Percentiles rank a stretch among this genome's conserved stretches.
Conservation (phyloP, 257 asterid genomes). For the Eucommia ulmoides region DNA sequence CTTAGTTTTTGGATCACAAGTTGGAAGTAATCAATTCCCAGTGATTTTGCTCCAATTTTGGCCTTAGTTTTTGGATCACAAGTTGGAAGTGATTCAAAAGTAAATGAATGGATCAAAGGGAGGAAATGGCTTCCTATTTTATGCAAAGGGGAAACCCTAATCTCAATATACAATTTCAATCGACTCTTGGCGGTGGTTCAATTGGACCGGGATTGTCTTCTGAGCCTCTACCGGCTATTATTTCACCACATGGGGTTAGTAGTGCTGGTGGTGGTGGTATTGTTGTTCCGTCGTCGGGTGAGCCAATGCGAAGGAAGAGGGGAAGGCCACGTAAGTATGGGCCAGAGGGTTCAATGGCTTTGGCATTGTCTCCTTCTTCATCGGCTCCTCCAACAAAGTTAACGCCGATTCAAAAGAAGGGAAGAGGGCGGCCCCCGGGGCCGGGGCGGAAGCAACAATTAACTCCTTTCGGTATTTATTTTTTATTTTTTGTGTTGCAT, state of each 20-base stretch:
- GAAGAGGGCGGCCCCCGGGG: not conserved
- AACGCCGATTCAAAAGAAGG: not conserved
- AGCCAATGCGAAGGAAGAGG: not conserved
- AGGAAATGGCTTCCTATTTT: constrained; percentile 18
- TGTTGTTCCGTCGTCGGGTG: not conserved
- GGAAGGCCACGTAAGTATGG: not conserved
- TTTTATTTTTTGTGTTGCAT: too few relatives aligned
- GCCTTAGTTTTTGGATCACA: not conserved
- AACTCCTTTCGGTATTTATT: not conserved
- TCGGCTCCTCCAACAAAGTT: not conserved
- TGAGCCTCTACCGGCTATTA: constrained; percentile 2
- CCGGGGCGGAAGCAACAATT: not conserved
- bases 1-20: not conserved
- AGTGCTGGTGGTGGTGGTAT: too few relatives aligned
- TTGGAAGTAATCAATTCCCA: not conserved
- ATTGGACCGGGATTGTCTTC: not conserved
- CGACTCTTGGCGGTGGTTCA: constrained; percentile 1
- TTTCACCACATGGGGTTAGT: not conserved
- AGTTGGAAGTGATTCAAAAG: not conserved
- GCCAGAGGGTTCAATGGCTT: not conserved
- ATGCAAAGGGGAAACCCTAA: not conserved
- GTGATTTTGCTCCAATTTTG: not conserved
- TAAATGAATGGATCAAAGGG: not conserved
- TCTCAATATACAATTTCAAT: constrained; percentile 37
- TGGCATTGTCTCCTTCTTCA: not conserved